A percentile compares a stretch with the other conserved stretches of the same genome.
These are phyloP conservation scores for Cephalotrichum gorgonifer DNA, from an alignment of 2,329 filamentous ascomycete species.

Conservation along the genomic window DNA sequence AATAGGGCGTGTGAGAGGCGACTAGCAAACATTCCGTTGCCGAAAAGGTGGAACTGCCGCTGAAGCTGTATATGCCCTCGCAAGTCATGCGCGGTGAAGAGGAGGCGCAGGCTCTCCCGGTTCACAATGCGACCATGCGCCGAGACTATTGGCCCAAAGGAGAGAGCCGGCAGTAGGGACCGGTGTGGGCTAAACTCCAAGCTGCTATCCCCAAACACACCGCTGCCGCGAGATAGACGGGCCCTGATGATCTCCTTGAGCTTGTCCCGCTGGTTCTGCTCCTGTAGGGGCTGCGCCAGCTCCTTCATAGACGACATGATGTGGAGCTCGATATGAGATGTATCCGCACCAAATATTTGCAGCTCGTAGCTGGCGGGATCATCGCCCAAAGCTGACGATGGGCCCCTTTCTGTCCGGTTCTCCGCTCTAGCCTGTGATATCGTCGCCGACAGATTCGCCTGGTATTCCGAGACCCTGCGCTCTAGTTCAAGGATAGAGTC, in stretches of 20 bases:
- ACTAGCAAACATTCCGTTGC: conserved; percentile 74
- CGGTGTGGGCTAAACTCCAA: conserved; percentile 38
- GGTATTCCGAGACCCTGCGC: conserved; percentile 36
- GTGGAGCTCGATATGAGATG: conserved; percentile 33
- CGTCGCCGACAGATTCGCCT: conserved; percentile 15
- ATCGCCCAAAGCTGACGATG: conserved; percentile 3
- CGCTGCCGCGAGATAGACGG: conserved; percentile 21
- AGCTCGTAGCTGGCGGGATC: conserved; percentile 15
- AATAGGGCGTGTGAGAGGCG: conserved; percentile 77
- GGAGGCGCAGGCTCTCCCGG: conserved; percentile 59
- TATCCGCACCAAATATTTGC: conserved; percentile 38
- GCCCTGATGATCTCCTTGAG: conserved; percentile 29
- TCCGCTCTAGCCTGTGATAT: conserved; percentile 1
- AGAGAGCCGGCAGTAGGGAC: conserved; percentile 56
- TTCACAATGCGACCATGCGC: conserved; percentile 71
- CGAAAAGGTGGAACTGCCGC: conserved; percentile 70
- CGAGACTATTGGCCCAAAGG: conserved; percentile 62
- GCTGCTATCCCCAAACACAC: conserved; percentile 5
- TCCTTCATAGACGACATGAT: conserved; percentile 40
- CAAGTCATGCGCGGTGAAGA: conserved; percentile 67
- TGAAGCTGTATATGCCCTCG: conserved; percentile 65
- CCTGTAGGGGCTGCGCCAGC: conserved; percentile 22
- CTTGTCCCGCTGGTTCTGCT: conserved; percentile 17
- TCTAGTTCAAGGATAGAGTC: conserved; percentile 55
- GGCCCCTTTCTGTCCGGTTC: conserved; percentile 7